Evolutionary conservation across 345 rosid species (phyloP), one percentile per base, ranked within the genome.

Genomic region (Raphanus raphanistrum): DNA sequence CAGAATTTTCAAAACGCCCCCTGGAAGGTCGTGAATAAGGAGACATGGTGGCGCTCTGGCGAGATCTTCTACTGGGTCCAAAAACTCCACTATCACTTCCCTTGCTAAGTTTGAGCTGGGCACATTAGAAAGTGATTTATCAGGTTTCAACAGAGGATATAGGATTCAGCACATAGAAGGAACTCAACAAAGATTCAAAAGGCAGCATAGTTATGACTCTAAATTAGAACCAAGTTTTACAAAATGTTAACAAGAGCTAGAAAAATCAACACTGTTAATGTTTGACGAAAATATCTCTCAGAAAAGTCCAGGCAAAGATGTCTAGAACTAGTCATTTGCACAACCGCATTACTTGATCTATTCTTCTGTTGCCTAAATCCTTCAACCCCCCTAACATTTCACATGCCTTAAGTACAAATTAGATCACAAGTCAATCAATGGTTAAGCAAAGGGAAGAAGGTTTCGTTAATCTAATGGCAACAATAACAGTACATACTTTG

Each of bases 1-100:
- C 59, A n/a, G 81, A 71, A 66, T 82, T 82, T 58, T 84, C 92
- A 74, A 78, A 70, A 57, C 65, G 83, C 6, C 79, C 79, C 8
- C 70, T 77, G 26, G 81, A 17, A 68, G 87, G 77, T 76, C 67
- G 80, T 71, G 84, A 82, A 77, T 77, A 77, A 59, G 81, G 74
- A 78, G 85, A 86, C 75, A 74, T 84, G 52, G 69, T 70, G 50
- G 50, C 71, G 64, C 68, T 79, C 58, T 84, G 87, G 36, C 83
- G 85, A 72, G 79, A 13, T 79, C 91, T 86, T 70, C 87, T 89
- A 75, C 84, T 82, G 71, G 99, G 96, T 81, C 97, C 98, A 64
- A 84, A 90, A 74, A 90, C 83, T 79, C 89, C 91, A 72, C 29
- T 79, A 74, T 76, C 85, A 77, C 79, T 63, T 57, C 76, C 55